Evolutionary conservation across 2,329 filamentous ascomycete species (phyloP).

Genomic region (Alternaria atra): DNA sequence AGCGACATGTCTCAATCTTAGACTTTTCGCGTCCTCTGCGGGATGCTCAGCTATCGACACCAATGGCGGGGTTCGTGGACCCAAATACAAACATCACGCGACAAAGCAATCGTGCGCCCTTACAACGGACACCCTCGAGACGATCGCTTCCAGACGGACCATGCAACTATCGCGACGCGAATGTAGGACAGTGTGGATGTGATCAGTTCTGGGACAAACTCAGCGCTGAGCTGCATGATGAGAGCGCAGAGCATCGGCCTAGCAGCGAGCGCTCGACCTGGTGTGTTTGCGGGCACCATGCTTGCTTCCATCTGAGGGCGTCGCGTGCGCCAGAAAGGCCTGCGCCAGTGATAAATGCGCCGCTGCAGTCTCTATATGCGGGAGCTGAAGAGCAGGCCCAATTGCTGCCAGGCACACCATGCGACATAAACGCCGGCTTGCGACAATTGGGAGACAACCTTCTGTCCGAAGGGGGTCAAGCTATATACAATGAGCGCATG

Average conservation of each 20-base stretch:
- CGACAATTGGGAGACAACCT: slow-evolving; percentile 8
- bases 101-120: slow-evolving; percentile 22
- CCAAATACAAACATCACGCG: slow-evolving; percentile 33
- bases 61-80: slow-evolving; percentile 49
- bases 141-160: slow-evolving; percentile 59
- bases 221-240: slow-evolving; percentile 45
- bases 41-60: slow-evolving; percentile 44
- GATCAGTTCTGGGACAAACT: slow-evolving; percentile 60
- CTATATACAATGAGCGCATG: slow-evolving; percentile 14
- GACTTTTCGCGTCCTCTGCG: slow-evolving; percentile 36
- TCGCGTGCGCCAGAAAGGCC: slow-evolving; percentile 29
- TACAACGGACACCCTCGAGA: slow-evolving; percentile 33
- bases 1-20: slow-evolving; percentile 44
- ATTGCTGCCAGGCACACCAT: slow-evolving; percentile 22
- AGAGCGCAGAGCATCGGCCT: slow-evolving; percentile 34
- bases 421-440: slow-evolving; percentile 21
- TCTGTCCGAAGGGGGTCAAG: slow-evolving; percentile 7
- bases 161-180: slow-evolving; percentile 63
- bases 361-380: slow-evolving; percentile 14
- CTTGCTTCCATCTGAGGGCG: slow-evolving; percentile 61
- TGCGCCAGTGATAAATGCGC: slow-evolving; percentile 18
- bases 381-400: slow-evolving; percentile 27
- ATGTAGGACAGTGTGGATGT: slow-evolving; percentile 61
- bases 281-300: slow-evolving; percentile 67
- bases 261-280: slow-evolving; percentile 49